Conservation (phyloP, 1,284 basidiomycete species). For the Leccinum cinnamomeum region DNA sequence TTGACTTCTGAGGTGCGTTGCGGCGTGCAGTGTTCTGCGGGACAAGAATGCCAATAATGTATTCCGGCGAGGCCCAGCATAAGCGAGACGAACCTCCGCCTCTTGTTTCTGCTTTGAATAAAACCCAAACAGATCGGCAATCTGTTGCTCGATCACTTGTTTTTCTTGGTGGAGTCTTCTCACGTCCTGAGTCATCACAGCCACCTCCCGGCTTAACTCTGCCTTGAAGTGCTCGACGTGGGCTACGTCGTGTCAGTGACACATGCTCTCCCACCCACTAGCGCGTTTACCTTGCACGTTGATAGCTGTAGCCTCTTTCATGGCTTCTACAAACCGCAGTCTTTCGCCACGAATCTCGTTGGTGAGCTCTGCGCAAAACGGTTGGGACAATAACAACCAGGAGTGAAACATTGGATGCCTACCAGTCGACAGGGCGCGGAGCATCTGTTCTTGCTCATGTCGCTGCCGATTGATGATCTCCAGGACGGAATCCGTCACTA, state of each 20-base stretch:
- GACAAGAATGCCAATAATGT: conserved; percentile 1
- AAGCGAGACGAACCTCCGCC: conserved; percentile 33
- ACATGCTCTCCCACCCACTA: not conserved
- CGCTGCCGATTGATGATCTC: conserved; percentile 65
- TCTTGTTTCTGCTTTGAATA: conserved; percentile 67
- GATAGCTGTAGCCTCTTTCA: conserved; percentile 86
- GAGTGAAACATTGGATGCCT: conserved; percentile 11
- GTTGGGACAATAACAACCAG: not conserved
- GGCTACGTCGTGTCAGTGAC: conserved; percentile 41
- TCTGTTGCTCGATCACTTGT: conserved; percentile 70
- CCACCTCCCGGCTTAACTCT: conserved; percentile 71
- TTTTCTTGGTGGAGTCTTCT: conserved; percentile 71
- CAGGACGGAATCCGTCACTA: conserved; percentile 59
- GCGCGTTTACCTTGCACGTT: conserved; percentile 69
- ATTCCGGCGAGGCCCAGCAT: not conserved
- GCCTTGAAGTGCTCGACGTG: conserved; percentile 86
- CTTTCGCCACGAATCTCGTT: conserved; percentile 83
- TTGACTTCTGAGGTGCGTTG: conserved; percentile 20
- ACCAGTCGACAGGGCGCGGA: conserved; percentile 67
- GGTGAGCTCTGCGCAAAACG: conserved; percentile 58
- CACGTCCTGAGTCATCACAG: conserved; percentile 73
- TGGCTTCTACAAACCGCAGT: conserved; percentile 83
- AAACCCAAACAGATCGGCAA: conserved; percentile 70
- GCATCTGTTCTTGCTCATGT: conserved; percentile 65
- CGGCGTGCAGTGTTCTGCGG: conserved; percentile 31